Evolutionary conservation across 2,329 filamentous ascomycete species (phyloP).

Genomic region (Claviceps arundinis): DNA sequence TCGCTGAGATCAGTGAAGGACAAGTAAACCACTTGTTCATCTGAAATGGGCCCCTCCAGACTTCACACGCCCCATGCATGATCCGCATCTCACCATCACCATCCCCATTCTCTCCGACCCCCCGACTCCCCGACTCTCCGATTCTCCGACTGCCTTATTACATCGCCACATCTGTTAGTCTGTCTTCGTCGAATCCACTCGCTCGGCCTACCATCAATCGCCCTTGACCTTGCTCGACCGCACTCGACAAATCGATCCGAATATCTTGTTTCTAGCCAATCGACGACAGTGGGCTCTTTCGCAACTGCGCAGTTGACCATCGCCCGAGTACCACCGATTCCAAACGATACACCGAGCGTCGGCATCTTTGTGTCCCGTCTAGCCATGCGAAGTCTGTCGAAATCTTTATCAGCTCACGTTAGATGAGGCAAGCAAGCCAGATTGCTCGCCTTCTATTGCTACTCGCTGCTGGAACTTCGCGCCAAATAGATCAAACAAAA

Average conservation of each 20-base stretch:
- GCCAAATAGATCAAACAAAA: not conserved
- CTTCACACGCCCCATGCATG: not conserved
- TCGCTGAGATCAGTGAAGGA: not conserved
- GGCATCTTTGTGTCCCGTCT: not conserved
- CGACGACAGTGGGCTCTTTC: too few relatives aligned
- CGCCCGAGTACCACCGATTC: not conserved
- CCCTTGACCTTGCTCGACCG: not conserved
- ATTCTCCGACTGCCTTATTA: not conserved
- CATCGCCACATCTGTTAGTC: conserved; percentile 1
- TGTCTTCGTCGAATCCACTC: not conserved
- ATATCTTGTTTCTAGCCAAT: not conserved
- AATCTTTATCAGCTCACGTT: conserved; percentile 8
- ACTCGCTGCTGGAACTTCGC: conserved; percentile 3
- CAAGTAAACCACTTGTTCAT: not conserved
- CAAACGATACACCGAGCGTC: not conserved
- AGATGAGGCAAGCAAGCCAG: conserved; percentile 10
- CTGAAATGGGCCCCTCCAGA: not conserved
- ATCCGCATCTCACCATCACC: conserved; percentile 2
- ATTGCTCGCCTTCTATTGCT: conserved; percentile 4
- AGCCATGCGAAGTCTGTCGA: conserved; percentile 12
- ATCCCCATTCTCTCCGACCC: not conserved
- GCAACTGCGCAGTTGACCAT: not conserved
- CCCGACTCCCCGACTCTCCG: not conserved
- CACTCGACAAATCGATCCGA: not conserved
- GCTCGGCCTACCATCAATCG: not conserved